These are phyloP conservation scores for Pythium oligandrum DNA, from an alignment of 352 stramenopile species.

Conservation along the genomic window DNA sequence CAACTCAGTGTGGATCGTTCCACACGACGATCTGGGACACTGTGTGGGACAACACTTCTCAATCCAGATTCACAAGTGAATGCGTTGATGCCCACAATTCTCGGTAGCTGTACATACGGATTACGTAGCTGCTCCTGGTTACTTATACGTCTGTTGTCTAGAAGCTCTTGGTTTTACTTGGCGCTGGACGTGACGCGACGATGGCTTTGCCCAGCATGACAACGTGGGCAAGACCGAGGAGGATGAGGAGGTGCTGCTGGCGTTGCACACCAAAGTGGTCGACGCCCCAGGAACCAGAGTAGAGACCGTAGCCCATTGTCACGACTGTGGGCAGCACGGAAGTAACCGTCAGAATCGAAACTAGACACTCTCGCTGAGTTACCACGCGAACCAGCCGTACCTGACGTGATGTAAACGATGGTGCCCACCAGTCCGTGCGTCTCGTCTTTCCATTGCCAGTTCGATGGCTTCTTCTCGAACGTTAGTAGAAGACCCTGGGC, in stretches of 20 bases:
- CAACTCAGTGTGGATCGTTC: too few relatives aligned
- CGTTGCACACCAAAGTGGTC: conserved; percentile 23
- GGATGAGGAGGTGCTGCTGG: conserved; percentile 44
- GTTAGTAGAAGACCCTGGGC: conserved; percentile 48
- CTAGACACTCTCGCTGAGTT: background rate
- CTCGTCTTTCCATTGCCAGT: conserved; percentile 76
- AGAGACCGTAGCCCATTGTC: conserved; percentile 47
- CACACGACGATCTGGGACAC: too few relatives aligned
- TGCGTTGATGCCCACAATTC: too few relatives aligned
- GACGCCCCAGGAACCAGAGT: conserved; percentile 36
- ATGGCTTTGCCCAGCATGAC: conserved; percentile 29
- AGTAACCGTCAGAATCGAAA: background rate
- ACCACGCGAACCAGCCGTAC: conserved; percentile 6
- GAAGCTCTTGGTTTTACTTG: conserved; percentile 3
- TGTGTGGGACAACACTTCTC: too few relatives aligned
- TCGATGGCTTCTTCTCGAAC: conserved; percentile 38
- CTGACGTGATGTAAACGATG: conserved; percentile 47
- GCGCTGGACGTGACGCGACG: conserved; percentile 8
- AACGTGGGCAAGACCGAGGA: conserved; percentile 44
- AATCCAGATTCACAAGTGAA: too few relatives aligned
- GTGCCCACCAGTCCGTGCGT: conserved; percentile 57
- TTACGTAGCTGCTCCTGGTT: too few relatives aligned
- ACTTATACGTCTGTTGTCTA: too few relatives aligned
- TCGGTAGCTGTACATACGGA: too few relatives aligned
- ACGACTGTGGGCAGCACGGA: conserved; percentile 13